phyloP scores from a whole-genome alignment of 1,284 basidiomycete species.

The Wolfiporia cocos region DNA sequence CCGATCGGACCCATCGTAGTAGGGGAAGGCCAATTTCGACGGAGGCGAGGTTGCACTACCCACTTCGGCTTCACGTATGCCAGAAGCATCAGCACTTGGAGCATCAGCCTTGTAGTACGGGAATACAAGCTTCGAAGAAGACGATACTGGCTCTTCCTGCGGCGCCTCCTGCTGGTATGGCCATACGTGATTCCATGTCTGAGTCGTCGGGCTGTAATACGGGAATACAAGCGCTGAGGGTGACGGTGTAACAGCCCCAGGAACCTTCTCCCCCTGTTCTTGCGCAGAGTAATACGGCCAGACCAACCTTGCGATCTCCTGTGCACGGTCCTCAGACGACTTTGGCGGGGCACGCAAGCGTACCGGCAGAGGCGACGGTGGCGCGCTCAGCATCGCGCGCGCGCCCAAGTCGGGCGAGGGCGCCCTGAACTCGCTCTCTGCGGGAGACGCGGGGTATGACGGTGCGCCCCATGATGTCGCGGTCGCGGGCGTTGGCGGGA shows the following conservation, averaged over 20 bases:
- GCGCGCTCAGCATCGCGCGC: constrained; percentile 12
- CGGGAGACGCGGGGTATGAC: constrained; percentile 35
- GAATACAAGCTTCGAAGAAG: constrained; percentile 2
- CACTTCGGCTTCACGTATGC: neutral
- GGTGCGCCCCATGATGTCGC: constrained; percentile 43
- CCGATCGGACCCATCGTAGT: no score
- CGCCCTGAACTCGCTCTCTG: constrained; percentile 22
- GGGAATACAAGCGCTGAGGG: no score
- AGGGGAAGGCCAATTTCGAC: constrained; percentile 15
- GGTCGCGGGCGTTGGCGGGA: constrained; percentile 33
- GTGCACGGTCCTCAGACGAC: neutral
- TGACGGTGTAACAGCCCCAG: no score
- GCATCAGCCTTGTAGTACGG: constrained; percentile 2
- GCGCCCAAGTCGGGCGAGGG: constrained; percentile 17
- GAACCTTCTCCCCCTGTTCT: neutral
- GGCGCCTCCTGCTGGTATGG: no score
- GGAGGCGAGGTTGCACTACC: no score
- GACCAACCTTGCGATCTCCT: constrained; percentile 4
- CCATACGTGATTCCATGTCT: no score
- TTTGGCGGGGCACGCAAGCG: constrained; percentile 3
- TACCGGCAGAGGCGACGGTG: constrained; percentile 8
- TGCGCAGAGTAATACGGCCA: constrained; percentile 1
- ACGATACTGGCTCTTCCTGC: neutral
- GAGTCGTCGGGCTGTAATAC: no score
- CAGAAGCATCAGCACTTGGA: neutral